Conservation (phyloP, 176 grass and related monocot genomes). For the Zoysia japonica region DNA sequence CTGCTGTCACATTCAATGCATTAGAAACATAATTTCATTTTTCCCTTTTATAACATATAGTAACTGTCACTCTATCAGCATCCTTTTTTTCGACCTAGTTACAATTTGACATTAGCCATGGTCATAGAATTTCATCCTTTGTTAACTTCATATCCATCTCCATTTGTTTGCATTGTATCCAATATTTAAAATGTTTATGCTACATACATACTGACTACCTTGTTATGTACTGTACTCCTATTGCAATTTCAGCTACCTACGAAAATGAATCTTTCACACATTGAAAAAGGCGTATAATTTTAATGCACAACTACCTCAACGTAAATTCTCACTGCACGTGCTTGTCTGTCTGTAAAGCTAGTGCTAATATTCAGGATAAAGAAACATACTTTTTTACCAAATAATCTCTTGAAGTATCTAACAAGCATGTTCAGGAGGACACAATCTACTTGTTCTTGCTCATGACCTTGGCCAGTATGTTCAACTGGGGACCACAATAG, state of each 20-base stretch:
- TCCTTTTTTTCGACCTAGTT: not conserved
- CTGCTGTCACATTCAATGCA: not conserved
- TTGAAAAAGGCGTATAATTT: conserved; percentile 9
- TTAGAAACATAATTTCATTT: conserved; percentile 1
- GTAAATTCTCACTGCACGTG: conserved; percentile 14
- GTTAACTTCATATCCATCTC: not conserved
- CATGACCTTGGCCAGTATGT: conserved; percentile 83
- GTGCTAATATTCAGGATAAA: not conserved
- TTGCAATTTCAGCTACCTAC: not conserved
- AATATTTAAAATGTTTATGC: not conserved
- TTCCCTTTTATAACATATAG: not conserved
- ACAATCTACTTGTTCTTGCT: conserved; percentile 94
- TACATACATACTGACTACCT: conserved; percentile 6
- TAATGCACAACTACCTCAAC: conserved; percentile 11
- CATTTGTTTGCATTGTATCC: not conserved
- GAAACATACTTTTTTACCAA: conserved; percentile 23
- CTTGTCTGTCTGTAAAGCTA: not conserved
- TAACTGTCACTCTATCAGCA: not conserved
- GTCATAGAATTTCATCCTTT: not conserved
- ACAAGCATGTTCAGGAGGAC: conserved; percentile 65
- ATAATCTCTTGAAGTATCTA: conserved; percentile 25
- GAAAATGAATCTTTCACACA: conserved; percentile 19
- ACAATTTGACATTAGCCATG: not conserved
- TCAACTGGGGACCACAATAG: conserved; percentile 95
- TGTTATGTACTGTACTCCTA: not conserved